phyloP scores from a whole-genome alignment of 2,329 filamentous ascomycete genomes.

The Neopestalotiopsis rosae region DNA sequence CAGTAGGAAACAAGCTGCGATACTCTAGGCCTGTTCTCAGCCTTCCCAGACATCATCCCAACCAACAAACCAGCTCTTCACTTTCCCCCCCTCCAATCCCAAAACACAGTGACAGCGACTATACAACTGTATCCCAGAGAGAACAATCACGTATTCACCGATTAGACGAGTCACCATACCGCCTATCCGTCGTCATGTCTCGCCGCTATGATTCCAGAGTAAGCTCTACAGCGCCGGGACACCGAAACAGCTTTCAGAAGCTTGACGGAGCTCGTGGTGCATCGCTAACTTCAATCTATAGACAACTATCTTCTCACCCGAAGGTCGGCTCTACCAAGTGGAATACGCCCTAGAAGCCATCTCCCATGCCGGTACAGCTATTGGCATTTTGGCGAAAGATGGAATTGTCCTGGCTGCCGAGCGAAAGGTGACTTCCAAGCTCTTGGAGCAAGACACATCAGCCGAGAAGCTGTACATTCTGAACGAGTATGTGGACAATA shows the following conservation, averaged over 20 bases:
- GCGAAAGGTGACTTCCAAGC: constrained; percentile 98
- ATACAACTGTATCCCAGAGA: background rate
- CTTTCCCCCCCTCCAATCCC: background rate
- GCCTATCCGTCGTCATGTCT: constrained; percentile 69
- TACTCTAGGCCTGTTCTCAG: constrained; percentile 14
- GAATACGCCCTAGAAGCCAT: constrained; percentile 99
- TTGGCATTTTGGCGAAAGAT: constrained; percentile 96
- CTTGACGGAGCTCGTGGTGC: constrained; percentile 24
- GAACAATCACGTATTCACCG: background rate
- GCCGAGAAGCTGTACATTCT: constrained; percentile 99
- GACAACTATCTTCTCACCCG: constrained; percentile 99
- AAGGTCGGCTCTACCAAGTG: constrained; percentile 97
- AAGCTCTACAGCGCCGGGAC: constrained; percentile 44
- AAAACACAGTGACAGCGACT: background rate
- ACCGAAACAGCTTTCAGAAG: constrained; percentile 13
- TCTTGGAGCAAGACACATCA: constrained; percentile 98
- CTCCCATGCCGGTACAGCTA: constrained; percentile 94
- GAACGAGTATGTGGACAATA: constrained; percentile 76
- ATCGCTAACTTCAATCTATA: constrained; percentile 42
- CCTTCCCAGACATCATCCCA: constrained; percentile 13
- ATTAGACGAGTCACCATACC: background rate
- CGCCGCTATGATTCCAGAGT: constrained; percentile 97
- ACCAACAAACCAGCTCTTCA: background rate
- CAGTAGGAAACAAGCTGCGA: constrained; percentile 3
- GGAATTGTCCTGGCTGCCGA: constrained; percentile 98